A percentile compares a stretch with the other conserved stretches of the same genome.
These are phyloP conservation scores for Sporothrix protearum DNA, from an alignment of 2,329 filamentous ascomycete species.

Conservation along the genomic window DNA sequence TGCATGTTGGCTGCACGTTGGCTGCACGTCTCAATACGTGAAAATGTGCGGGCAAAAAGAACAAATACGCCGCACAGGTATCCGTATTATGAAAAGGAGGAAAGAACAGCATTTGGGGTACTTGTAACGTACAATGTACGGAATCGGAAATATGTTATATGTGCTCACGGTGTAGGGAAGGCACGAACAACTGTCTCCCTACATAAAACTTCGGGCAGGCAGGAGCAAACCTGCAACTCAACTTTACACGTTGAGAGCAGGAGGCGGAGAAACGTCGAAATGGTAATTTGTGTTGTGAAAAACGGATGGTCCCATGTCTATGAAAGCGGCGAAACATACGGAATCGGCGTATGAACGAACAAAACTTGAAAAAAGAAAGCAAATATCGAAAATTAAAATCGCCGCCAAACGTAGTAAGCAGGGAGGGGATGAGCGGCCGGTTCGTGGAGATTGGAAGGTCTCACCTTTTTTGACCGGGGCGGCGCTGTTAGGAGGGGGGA, in stretches of 20 bases:
- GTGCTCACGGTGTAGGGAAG: background rate
- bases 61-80: background rate
- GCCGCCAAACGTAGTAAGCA: background rate
- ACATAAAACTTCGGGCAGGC: background rate
- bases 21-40: background rate
- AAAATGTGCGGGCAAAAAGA: background rate
- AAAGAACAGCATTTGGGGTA: background rate
- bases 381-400: slow-evolving; percentile 4
- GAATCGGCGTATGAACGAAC: background rate
- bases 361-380: background rate
- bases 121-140: background rate
- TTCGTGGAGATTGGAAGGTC: slow-evolving; percentile 12
- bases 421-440: background rate
- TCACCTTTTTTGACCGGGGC: background rate
- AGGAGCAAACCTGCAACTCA: background rate
- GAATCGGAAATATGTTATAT: background rate
- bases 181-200: background rate
- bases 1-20: background rate
- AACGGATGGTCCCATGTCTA: background rate
- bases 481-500: background rate
- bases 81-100: background rate
- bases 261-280: background rate
- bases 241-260: slow-evolving; percentile 6
- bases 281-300: background rate
- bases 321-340: background rate